Percentiles rank a stretch among this genome's conserved stretches.
These are phyloP conservation scores for Solanum chiquidenum DNA, from an alignment of 257 asterid genomes.

Conservation along the genomic window DNA sequence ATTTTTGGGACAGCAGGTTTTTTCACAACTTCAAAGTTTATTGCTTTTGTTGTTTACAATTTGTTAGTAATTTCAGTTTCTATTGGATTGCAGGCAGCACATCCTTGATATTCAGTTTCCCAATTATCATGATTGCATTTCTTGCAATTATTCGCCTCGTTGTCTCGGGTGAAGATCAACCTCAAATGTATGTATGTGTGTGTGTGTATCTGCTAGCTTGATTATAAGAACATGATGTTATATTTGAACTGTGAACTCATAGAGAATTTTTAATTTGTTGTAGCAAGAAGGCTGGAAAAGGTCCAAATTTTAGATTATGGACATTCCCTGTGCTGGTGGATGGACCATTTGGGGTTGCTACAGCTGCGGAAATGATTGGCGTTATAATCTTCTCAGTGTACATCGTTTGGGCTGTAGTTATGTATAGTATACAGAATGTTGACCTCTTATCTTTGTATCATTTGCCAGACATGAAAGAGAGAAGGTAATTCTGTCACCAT, in stretches of 20 bases:
- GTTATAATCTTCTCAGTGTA: conserved; percentile 36
- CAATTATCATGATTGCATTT: conserved; percentile 53
- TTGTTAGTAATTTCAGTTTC: not conserved
- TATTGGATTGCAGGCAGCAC: conserved; percentile 34
- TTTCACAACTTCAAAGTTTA: not conserved
- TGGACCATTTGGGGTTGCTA: conserved; percentile 85
- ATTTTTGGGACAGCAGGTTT: conserved; percentile 46
- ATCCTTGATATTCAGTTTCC: conserved; percentile 53
- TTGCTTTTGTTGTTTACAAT: not conserved
- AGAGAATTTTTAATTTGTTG: not conserved
- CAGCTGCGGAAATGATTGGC: conserved; percentile 80
- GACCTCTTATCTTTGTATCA: conserved; percentile 14
- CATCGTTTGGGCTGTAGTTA: conserved; percentile 49
- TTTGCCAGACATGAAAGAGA: conserved; percentile 12
- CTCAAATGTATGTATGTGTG: conserved; percentile 17
- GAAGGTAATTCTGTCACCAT: conserved; percentile 24
- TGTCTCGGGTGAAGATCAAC: conserved; percentile 38
- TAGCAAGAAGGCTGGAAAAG: conserved; percentile 27
- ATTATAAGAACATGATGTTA: not conserved
- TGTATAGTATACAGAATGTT: conserved; percentile 24
- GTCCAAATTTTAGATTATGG: conserved; percentile 53
- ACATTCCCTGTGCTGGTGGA: conserved; percentile 74
- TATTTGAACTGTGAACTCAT: not conserved
- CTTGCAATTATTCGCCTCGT: conserved; percentile 38
- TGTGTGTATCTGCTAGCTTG: not conserved